Conservation (phyloP, 2,329 filamentous ascomycete genomes). For the Didymella keratinophila region DNA sequence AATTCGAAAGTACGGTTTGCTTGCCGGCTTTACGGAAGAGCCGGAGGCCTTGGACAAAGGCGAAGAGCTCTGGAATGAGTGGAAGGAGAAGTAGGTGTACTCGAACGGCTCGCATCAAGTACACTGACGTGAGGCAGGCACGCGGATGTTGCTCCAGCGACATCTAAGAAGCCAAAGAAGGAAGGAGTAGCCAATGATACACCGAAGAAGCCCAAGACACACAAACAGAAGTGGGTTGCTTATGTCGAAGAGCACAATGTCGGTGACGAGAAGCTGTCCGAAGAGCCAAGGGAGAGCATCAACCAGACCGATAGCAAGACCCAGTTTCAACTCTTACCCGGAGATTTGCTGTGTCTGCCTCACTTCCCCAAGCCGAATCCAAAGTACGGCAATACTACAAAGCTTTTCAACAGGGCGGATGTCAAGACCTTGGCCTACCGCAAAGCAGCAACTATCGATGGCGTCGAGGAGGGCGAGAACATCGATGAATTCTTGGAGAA, state of each 20-base stretch:
- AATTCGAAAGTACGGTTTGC: slow-evolving; percentile 1
- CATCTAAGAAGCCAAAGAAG: background rate
- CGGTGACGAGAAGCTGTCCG: slow-evolving; percentile 7
- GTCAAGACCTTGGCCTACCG: slow-evolving; percentile 6
- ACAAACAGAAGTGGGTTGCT: slow-evolving; percentile 23
- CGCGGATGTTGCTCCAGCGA: background rate
- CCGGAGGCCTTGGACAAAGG: slow-evolving; percentile 1
- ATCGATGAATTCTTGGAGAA: background rate
- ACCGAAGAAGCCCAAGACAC: slow-evolving; percentile 11
- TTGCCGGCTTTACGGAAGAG: slow-evolving; percentile 3
- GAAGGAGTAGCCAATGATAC: background rate
- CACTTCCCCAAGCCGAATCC: slow-evolving; percentile 22
- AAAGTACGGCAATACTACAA: slow-evolving; percentile 24
- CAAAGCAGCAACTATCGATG: background rate
- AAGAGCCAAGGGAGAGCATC: slow-evolving; percentile 22
- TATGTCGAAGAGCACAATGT: slow-evolving; percentile 17
- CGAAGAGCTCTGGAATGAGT: background rate
- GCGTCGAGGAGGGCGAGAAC: background rate
- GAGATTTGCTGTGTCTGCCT: slow-evolving; percentile 20
- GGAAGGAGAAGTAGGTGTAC: background rate
- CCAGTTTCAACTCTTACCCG: slow-evolving; percentile 17
- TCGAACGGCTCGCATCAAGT: background rate
- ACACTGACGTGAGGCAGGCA: background rate
- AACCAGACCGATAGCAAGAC: slow-evolving; percentile 25
- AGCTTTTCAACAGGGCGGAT: slow-evolving; percentile 24